Evolutionary conservation across 2,329 filamentous ascomycete genomes (phyloP), one percentile per base, ranked within the genome.

Genomic region (Endocalyx cinctus): DNA sequence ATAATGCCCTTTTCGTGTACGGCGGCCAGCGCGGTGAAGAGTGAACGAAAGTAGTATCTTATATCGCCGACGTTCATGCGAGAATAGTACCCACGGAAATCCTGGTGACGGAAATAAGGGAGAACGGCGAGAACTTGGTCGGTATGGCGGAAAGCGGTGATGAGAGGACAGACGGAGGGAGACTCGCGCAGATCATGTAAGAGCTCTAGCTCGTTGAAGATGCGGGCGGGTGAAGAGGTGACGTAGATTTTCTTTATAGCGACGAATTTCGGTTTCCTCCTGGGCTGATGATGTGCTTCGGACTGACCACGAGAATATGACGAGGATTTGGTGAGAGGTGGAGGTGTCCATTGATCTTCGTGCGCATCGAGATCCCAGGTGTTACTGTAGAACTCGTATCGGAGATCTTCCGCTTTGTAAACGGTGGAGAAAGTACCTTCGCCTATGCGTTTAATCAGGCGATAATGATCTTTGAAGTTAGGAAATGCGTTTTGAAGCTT

Each of bases 231-330:
- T 47, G 88, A 96, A 42, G 89, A 96, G 1, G 94, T 98, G 45
- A 97, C 92, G 60, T 98, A 98, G 49, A 98, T 98, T 67, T 98
- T 98, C 67, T 98, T 98, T 62, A 98, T 86, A 14, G 94, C 92
- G 42, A 98, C 94, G 54, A 83, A 97, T 56, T 84, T 86, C 16
- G 83, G 70, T 46, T 66, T 72, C 31, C 64, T 66, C 34, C 64
- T 65, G 25, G 58, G 59, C n/a, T n/a, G n/a, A 15, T 49, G 54
- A 14, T 55, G 46, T 33, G 57, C 50, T 25, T 52, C 51, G 25
- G 58, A 57, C 14, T 55, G 59, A 30, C 62, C 54, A 26, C 66
- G 67, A 7, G 49, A 29, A 51, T 60, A 49, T n/a, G n/a, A n/a
- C 62, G 68, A 37, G 59, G 62, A 46, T 58, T 70, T 53, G 54